These are phyloP conservation scores for Lippia alba DNA, from an alignment of 305 asterid genomes.

Conservation along the genomic window DNA sequence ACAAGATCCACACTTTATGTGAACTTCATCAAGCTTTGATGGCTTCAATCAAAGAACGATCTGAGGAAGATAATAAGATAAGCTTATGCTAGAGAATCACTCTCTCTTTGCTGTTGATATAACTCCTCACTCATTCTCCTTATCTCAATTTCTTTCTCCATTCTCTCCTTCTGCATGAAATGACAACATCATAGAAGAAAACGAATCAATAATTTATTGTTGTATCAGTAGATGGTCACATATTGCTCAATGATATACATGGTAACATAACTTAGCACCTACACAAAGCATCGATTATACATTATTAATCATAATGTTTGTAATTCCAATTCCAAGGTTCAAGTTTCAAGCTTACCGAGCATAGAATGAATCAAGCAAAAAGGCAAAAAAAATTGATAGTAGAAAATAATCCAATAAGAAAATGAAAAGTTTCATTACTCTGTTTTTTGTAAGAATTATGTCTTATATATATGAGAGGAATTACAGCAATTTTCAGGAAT, in stretches of 20 bases:
- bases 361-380: no score
- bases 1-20: neutral
- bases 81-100: slow-evolving; percentile 56
- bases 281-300: neutral
- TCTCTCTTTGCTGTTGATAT: slow-evolving; percentile 59
- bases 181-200: slow-evolving; percentile 27
- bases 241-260: neutral
- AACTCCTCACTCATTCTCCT: slow-evolving; percentile 67
- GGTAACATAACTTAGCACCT: no score
- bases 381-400: no score
- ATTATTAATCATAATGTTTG: neutral
- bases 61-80: slow-evolving; percentile 8
- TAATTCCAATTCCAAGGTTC: neutral
- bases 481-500: no score
- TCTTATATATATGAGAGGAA: no score
- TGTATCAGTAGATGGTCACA: neutral
- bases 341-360: slow-evolving; percentile 7
- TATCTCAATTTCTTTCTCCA: slow-evolving; percentile 73
- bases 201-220: neutral
- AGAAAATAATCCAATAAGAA: no score
- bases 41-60: neutral
- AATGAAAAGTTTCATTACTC: no score
- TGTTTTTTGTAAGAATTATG: no score
- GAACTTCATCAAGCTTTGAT: neutral
- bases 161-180: slow-evolving; percentile 65